phyloP scores from a whole-genome alignment of 2,329 filamentous ascomycete species.

The Ascochyta rabiei region DNA sequence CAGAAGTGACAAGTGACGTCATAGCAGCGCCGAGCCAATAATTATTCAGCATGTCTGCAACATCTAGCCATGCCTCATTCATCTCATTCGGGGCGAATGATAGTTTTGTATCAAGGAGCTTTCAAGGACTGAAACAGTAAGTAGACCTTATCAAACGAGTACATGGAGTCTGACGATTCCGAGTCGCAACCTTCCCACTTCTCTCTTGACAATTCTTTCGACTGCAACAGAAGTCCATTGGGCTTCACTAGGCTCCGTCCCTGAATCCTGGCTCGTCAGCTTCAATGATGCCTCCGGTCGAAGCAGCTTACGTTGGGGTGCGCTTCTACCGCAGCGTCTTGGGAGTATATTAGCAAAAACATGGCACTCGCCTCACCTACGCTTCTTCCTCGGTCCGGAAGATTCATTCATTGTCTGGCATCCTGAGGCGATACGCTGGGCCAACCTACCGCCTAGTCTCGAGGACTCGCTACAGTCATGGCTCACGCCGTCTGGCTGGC shows the following conservation, averaged over 20 bases:
- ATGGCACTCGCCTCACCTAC: slow-evolving; percentile 39
- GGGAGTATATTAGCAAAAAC: slow-evolving; percentile 29
- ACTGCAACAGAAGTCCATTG: slow-evolving; percentile 40
- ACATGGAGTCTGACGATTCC: slow-evolving; percentile 5
- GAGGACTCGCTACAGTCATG: slow-evolving; percentile 44
- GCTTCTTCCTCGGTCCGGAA: slow-evolving; percentile 38
- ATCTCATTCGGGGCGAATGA: slow-evolving; percentile 45
- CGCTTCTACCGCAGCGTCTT: slow-evolving; percentile 29
- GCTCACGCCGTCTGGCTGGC: slow-evolving; percentile 47
- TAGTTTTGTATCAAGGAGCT: slow-evolving; percentile 41
- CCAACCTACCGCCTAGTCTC: slow-evolving; percentile 30
- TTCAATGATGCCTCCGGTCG: slow-evolving; percentile 36
- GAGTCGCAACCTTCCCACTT: slow-evolving; percentile 39
- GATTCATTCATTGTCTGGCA: slow-evolving; percentile 46
- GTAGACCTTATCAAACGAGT: neutral
- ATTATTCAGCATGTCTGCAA: slow-evolving; percentile 34
- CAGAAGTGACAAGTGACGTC: slow-evolving; percentile 32
- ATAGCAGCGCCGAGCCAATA: slow-evolving; percentile 34
- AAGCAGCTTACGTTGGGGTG: slow-evolving; percentile 40
- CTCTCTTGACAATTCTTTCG: slow-evolving; percentile 35
- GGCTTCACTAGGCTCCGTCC: slow-evolving; percentile 36
- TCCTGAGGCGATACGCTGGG: slow-evolving; percentile 42
- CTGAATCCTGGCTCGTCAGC: slow-evolving; percentile 44
- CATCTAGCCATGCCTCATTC: slow-evolving; percentile 33
- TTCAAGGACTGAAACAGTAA: slow-evolving; percentile 41